Base-by-base conservation (phyloP, 208 protist genomes). In the Trypanosoma boissoni region DNA sequence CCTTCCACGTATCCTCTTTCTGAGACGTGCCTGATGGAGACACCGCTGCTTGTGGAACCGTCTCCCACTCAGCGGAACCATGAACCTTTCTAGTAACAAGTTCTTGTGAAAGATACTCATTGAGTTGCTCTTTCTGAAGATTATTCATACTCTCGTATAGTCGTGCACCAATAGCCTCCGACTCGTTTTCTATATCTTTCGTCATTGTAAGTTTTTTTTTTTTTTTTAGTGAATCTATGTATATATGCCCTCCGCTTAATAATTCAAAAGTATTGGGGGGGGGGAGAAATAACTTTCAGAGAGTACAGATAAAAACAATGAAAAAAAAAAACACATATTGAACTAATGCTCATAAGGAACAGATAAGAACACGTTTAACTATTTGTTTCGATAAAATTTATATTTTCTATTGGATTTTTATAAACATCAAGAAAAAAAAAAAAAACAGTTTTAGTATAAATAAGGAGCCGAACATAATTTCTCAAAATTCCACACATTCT, bases 61-160 rank as follows among this genome's bases (percentile, higher is more conserved):
- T n/a, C n/a, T 46, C 32, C 68, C 34, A 6, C 12, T 6, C 34
- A 6, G 34, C 34, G 8, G 34, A 12, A 12, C 12, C 34, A 6
- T 16, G 8, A 16, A 39, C 34, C 51, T 6, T 26, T 24, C 34
- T n/a, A 52, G 45, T 12, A n/a, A 48, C 27, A 3, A 78, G 39
- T 27, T 74, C 43, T 2, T n/a, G 7, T 20, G 41, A 24, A 31
- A 91, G 51, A 49, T 75, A 78, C 7, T 75, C 58, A 1, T 66
- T 52, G 9, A 92, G 56, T 26, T 66, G 56, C 10, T 75, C 61
- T 56, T 92, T 88, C 23, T 86, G 70, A 3, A 76, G 69, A 32
- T 72, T 86, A 20, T 49, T 80, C 60, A 92, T 76, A 3, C 61
- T 62, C 63, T 91, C 84, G 54, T 88, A 88, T 21, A 76, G 16